Base-by-base conservation (phyloP, 1,284 basidiomycete species). In the Cutaneotrichosporon curvatum region DNA sequence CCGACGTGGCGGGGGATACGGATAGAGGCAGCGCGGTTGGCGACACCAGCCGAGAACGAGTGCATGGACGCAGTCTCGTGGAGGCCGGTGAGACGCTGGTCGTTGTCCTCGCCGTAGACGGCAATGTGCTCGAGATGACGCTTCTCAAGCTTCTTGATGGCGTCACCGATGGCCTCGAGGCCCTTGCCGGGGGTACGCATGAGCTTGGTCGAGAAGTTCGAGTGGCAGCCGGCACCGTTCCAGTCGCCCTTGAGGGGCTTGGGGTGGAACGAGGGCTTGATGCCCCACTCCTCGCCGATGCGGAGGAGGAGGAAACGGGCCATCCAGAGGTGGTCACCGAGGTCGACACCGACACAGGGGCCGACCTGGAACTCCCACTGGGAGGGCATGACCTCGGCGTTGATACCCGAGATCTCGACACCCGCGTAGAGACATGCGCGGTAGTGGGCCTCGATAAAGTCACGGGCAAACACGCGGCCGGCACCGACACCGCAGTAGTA, bases 291-390 rank as follows among this genome's bases (percentile, higher is more conserved):
- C 75, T 97, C 94, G 58, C 94, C 90, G 61, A 94, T 84, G 62
- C 90, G 86, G 70, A 88, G 73, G 59, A 95, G 82, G 60, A 95
- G 84, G 76, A 85, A 95, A 62, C 91, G 87, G 37, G 91, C 87
- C 80, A 95, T 89, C 87, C 87, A 92, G 64, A 95, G 83, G 75
- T 95, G 91, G 75, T 99, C 94, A 63, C 94, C 94, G 88, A 98
- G 95, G 34, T 87, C 80, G 73, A 98, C 96, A 58, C 94, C 94
- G 73, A 87, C 84, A 70, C 94, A 97, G 34, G 94, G 94, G 53
- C 94, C 94, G 62, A 98, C 91, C 75, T 98, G 95, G 86, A 95
- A 98, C 77, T 98, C 94, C 92, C 92, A 97, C 75, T 98, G 95
- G 51, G 92, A 85, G 22, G 95, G 94, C 94, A 98, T 97, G 62